Evolutionary conservation across 1,284 basidiomycete genomes (phyloP).

Genomic region (Baeospora myosura): DNA sequence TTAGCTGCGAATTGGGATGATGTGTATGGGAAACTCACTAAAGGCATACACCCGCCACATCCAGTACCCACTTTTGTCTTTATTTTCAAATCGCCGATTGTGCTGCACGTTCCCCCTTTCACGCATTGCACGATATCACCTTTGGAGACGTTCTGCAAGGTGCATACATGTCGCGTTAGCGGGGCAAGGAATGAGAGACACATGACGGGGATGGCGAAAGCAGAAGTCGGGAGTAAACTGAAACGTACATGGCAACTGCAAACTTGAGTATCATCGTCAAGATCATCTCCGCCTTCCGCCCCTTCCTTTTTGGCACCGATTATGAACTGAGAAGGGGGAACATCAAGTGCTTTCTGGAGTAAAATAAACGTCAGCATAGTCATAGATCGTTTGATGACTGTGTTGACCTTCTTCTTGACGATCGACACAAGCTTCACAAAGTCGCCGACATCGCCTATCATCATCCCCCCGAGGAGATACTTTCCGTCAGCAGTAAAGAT

Average conservation of each 20-base stretch:
- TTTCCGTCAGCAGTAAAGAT: constrained; percentile 74
- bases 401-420: constrained; percentile 58
- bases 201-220: no score
- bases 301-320: constrained; percentile 46
- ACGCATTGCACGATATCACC: constrained; percentile 50
- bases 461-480: constrained; percentile 72
- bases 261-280: constrained; percentile 67
- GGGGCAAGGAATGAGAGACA: no score
- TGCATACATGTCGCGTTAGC: constrained; percentile 17
- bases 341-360: constrained; percentile 52
- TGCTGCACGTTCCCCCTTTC: constrained; percentile 43
- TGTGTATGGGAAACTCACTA: constrained; percentile 20
- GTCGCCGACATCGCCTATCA: constrained; percentile 71
- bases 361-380: no score
- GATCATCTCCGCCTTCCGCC: constrained; percentile 55
- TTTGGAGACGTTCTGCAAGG: constrained; percentile 52
- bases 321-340: constrained; percentile 62
- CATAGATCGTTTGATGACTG: constrained; percentile 1
- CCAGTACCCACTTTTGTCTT: constrained; percentile 70
- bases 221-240: constrained; percentile 7
- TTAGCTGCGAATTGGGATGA: neutral
- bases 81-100: constrained; percentile 52
- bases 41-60: constrained; percentile 67
- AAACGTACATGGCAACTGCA: constrained; percentile 53
- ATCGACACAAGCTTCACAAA: constrained; percentile 67